phyloP scores from a whole-genome alignment of 371 early-diverging fungal genomes.

The Zychaea mexicana region DNA sequence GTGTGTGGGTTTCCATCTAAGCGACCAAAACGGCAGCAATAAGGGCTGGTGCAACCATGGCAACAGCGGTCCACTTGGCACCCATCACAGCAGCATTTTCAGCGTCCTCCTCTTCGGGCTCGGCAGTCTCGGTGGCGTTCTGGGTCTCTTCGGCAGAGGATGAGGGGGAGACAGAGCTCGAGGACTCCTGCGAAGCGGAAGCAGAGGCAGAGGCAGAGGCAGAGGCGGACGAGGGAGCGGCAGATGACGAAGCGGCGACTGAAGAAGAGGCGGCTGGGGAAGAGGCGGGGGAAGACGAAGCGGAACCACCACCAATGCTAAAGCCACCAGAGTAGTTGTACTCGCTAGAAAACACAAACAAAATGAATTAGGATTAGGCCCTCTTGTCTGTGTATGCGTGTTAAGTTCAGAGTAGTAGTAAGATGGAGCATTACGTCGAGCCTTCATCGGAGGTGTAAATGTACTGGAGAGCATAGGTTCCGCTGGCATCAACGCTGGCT shows the following conservation, averaged over 20 bases:
- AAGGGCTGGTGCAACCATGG: background rate
- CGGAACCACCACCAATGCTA: slow-evolving; percentile 5
- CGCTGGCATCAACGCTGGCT: slow-evolving; percentile 7
- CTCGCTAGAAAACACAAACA: background rate
- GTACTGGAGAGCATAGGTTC: slow-evolving; percentile 14
- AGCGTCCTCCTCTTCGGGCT: background rate
- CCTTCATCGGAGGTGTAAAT: slow-evolving; percentile 5
- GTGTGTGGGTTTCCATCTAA: background rate
- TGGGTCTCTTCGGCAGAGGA: background rate
- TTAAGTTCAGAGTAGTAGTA: too few species aligned
- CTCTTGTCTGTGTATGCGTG: too few species aligned
- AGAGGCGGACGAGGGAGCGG: background rate
- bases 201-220: background rate
- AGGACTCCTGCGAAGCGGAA: background rate
- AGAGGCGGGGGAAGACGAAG: background rate
- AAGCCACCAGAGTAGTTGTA: slow-evolving; percentile 15
- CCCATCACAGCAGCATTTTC: background rate
- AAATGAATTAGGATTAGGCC: background rate
- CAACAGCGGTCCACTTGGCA: background rate
- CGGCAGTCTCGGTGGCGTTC: background rate
- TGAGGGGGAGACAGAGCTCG: background rate
- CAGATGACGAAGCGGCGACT: background rate
- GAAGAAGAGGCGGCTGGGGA: slow-evolving; percentile 5
- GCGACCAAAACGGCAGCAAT: background rate
- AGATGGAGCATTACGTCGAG: too few species aligned